Base-by-base conservation (phyloP, 495 filamentous ascomycete species). In the Penicillium chermesinum region DNA sequence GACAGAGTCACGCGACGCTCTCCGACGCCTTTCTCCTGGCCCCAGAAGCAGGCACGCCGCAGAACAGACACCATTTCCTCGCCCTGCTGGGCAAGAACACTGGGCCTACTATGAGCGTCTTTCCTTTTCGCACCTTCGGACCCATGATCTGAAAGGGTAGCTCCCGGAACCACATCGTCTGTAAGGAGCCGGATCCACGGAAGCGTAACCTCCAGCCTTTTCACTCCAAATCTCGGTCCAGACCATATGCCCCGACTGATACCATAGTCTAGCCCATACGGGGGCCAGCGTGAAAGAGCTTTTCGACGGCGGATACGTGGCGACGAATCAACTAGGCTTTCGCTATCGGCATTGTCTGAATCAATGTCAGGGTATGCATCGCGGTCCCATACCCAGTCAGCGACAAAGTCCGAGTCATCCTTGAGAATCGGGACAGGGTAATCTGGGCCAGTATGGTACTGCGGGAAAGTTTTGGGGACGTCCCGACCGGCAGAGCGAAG, bases 401-500 rank as follows among this genome's bases (percentile, higher is more conserved):
- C 27, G 5, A 43, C 10, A 15, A 38, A 40, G 7, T 39, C 45
- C 8, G 17, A 10, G 6, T 25, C 22, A 27, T 53, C 35, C 21
- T 45, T 54, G 16, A 69, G 38, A 0, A 70, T 55, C 0, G 70
- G 70, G 7, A 66, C 36, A 3, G 70, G 65, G 46, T 71, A 63
- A n/a, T 59, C 63, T 3, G 62, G 57, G 0, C 70, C 66, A 0
- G 61, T 70, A 3, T 58, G 50, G 42, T 71, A 73, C 19, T 47
- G 38, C 1, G 70, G 66, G 35, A 66, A 70, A 0, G 37, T 12
- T 13, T 51, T 50, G 1, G 73, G 75, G 0, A 73, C 54, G 19
- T 71, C 67, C 18, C 58, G 60, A 1, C 69, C 73, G 0, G 76
- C 53, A 0, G 76, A 74, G 20, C 80, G 71, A 33, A 83, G 77